Percentiles rank a stretch among this genome's conserved stretches.
Conservation (phyloP, 768 basidiomycete species). For the Tephrocybe sp. region DNA sequence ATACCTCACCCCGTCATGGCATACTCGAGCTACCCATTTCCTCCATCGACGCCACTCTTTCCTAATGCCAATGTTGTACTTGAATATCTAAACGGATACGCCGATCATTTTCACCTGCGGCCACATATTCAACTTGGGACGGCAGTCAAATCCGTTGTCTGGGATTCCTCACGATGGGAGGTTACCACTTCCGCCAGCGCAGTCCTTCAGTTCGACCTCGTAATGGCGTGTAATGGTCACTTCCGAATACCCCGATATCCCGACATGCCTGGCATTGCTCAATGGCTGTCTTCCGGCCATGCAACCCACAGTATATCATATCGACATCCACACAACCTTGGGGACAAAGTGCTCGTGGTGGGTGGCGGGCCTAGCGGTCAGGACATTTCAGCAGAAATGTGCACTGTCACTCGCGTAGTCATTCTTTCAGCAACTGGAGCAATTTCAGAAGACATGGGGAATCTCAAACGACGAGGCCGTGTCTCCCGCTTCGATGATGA, state of each 20-base stretch:
- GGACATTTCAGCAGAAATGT: slow-evolving; percentile 67
- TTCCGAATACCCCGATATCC: slow-evolving; percentile 67
- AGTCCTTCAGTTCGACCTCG: slow-evolving; percentile 50
- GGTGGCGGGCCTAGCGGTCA: slow-evolving; percentile 65
- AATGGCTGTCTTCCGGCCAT: slow-evolving; percentile 53
- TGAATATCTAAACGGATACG: slow-evolving; percentile 69
- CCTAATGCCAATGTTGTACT: slow-evolving; percentile 62
- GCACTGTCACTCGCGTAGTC: slow-evolving; percentile 40
- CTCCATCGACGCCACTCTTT: slow-evolving; percentile 70
- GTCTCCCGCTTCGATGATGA: slow-evolving; percentile 38
- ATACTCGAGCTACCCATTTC: slow-evolving; percentile 62
- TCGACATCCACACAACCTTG: slow-evolving; percentile 47
- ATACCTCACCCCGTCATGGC: slow-evolving; percentile 80
- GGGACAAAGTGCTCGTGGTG: slow-evolving; percentile 46
- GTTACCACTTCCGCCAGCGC: slow-evolving; percentile 39
- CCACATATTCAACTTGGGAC: slow-evolving; percentile 66
- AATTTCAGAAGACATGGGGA: slow-evolving; percentile 27
- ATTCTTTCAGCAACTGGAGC: slow-evolving; percentile 54
- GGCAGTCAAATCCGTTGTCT: slow-evolving; percentile 47
- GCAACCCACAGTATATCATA: slow-evolving; percentile 73
- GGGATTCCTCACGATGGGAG: slow-evolving; percentile 46
- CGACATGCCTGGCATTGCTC: slow-evolving; percentile 52
- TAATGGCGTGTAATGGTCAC: slow-evolving; percentile 79
- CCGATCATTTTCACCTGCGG: slow-evolving; percentile 57
- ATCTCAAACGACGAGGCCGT: slow-evolving; percentile 41